These are phyloP conservation scores for Zygosaccharomyces rouxii DNA, from an alignment of 805 yeast species.

Conservation along the genomic window DNA sequence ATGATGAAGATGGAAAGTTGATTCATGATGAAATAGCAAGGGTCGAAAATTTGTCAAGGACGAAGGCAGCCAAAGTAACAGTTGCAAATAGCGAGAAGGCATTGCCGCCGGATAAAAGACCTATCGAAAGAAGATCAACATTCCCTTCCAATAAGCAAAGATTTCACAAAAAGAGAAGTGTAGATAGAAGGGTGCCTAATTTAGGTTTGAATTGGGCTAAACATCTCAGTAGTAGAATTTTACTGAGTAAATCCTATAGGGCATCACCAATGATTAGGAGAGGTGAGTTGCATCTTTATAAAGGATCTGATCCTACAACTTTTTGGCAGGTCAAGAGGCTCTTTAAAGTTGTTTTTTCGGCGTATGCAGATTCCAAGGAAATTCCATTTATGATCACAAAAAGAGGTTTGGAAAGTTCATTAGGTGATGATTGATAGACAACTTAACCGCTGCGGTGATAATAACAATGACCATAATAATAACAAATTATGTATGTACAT, in stretches of 20 bases:
- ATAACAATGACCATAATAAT: not conserved
- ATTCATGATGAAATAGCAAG: conserved; percentile 19
- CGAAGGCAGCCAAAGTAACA: not conserved
- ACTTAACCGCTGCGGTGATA: not conserved
- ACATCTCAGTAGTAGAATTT: conserved; percentile 46
- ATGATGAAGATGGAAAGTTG: conserved; percentile 29
- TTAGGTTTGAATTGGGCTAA: conserved; percentile 55
- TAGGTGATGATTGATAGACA: not conserved
- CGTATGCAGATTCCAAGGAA: conserved; percentile 27
- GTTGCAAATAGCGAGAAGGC: not conserved
- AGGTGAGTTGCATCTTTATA: conserved; percentile 31
- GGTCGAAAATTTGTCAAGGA: not conserved
- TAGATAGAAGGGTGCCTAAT: conserved; percentile 44
- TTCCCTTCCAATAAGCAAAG: not conserved
- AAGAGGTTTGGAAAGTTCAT: conserved; percentile 25
- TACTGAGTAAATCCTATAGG: conserved; percentile 41
- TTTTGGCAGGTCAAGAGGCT: conserved; percentile 36
- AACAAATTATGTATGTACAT: not conserved
- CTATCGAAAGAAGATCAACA: not conserved
- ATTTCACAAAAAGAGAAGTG: conserved; percentile 28
- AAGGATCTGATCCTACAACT: conserved; percentile 32
- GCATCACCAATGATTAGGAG: conserved; percentile 35
- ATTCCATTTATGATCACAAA: conserved; percentile 23
- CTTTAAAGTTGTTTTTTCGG: conserved; percentile 41
- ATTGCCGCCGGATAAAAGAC: not conserved